These are phyloP conservation scores for Piromyces finnis DNA, from an alignment of 192 early-diverging fungal species.

Conservation along the genomic window DNA sequence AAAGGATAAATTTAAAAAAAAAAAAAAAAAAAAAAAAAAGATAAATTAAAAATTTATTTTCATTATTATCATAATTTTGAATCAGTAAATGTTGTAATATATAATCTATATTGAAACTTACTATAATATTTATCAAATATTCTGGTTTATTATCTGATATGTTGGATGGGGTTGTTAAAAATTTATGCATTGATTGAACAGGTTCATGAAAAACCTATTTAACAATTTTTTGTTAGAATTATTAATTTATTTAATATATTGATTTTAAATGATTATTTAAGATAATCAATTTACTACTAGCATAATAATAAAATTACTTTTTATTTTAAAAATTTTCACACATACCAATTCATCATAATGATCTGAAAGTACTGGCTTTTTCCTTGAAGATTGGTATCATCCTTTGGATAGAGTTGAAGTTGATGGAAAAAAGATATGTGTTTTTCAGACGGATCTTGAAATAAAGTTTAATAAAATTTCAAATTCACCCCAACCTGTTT, in stretches of 20 bases:
- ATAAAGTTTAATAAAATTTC: constrained; percentile 86
- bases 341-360: constrained; percentile 65
- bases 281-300: too few species aligned
- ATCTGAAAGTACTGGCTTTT: constrained; percentile 52
- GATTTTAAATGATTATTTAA: too few species aligned
- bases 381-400: constrained; percentile 38
- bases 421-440: constrained; percentile 74
- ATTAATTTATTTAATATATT: too few species aligned
- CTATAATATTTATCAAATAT: constrained; percentile 23
- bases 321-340: too few species aligned
- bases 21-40: too few species aligned
- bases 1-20: too few species aligned
- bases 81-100: too few species aligned
- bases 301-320: too few species aligned
- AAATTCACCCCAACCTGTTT: constrained; percentile 99
- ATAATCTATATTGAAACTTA: neutral
- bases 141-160: constrained; percentile 18
- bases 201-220: constrained; percentile 40
- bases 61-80: too few species aligned
- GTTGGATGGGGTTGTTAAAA: constrained; percentile 25
- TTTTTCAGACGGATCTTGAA: constrained; percentile 61
- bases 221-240: too few species aligned
- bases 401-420: constrained; percentile 78
- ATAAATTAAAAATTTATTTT: too few species aligned
- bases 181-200: constrained; percentile 48